Conservation (phyloP, 768 basidiomycete species). For the Podaxis sp. region DNA sequence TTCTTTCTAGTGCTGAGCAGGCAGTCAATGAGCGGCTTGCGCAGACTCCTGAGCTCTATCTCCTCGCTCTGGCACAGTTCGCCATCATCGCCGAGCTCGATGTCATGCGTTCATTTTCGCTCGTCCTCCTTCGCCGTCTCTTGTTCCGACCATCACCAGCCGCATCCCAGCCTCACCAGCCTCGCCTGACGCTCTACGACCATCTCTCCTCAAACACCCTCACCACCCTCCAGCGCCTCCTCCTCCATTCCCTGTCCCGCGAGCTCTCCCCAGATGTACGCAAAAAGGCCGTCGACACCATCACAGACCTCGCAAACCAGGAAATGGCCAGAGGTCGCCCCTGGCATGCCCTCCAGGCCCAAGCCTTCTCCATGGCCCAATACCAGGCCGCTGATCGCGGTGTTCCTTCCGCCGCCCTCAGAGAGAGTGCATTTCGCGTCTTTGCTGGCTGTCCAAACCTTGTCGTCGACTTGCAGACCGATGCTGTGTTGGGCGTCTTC, state of each 20-base stretch:
- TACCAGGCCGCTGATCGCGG: constrained; percentile 14
- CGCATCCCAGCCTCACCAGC: constrained; percentile 12
- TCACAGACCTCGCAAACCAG: constrained; percentile 71
- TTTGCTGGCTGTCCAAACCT: constrained; percentile 74
- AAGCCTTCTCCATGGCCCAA: constrained; percentile 63
- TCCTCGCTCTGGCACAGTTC: constrained; percentile 77
- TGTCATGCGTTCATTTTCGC: constrained; percentile 83
- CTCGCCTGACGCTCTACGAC: constrained; percentile 67
- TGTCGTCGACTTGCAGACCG: constrained; percentile 71
- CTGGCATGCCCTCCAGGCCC: constrained; percentile 78
- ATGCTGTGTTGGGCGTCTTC: constrained; percentile 62
- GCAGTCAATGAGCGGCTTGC: constrained; percentile 78
- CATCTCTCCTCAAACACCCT: constrained; percentile 65
- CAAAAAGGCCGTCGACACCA: constrained; percentile 68
- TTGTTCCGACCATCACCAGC: constrained; percentile 59
- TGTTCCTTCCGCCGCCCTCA: constrained; percentile 24
- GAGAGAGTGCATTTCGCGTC: constrained; percentile 65
- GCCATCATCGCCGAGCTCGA: constrained; percentile 74
- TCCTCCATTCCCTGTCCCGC: constrained; percentile 64
- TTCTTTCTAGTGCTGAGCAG: constrained; percentile 57
- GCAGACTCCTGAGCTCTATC: constrained; percentile 73
- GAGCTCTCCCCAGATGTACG: constrained; percentile 58
- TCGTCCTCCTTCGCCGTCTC: constrained; percentile 74
- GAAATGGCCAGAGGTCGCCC: constrained; percentile 72
- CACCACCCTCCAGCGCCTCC: constrained; percentile 63